Evolutionary conservation across 495 filamentous ascomycete genomes (phyloP), one percentile per base, ranked within the genome.

Genomic region (Letharia lupina): DNA sequence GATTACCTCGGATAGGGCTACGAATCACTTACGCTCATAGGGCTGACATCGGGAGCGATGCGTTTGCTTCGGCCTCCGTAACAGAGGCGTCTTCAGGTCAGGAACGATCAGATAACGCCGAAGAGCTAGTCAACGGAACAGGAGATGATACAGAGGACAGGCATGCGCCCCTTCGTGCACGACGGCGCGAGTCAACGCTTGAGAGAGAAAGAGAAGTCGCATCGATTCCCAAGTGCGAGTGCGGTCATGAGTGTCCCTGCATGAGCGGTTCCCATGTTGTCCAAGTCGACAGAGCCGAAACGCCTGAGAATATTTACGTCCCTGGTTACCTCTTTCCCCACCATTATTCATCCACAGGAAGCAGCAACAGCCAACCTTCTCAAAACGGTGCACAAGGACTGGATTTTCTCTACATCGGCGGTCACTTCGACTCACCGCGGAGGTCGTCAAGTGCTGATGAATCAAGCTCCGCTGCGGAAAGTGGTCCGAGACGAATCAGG

Each of bases 341-440:
- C 3, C 23, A 41, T 4, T 11, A 45, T 16, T 61, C 60, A 2
- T 35, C 60, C n/a, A 18, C 60, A 28, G 40, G 16, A 47, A 61
- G 59, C 40, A 61, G 59, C 41, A 45, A 45, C 23, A 61, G 60
- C 47, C 60, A 61, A 61, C 60, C 40, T 23, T 61, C 60, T 15
- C 60, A 61, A 16, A 45, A 33, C n/a, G 8, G 16, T 44, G 23
- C 39, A 42, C 40, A 44, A 44, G 41, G 41, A 9, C 60, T 33
- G 15, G 35, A 45, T 20, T 18, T 61, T 20, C 10, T 15, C 60
- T 23, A 61, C 10, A 61, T 47, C 2, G 60, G 60, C 9, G 40
- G 13, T 61, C 60, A 61, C 23, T 45, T 61, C 31, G 44, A 42
- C n/a, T 42, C 41, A 33, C 15, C 41, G n/a, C 52, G 31, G 31